phyloP scores from a whole-genome alignment of 768 basidiomycete species.

The Calvatia gigantea region DNA sequence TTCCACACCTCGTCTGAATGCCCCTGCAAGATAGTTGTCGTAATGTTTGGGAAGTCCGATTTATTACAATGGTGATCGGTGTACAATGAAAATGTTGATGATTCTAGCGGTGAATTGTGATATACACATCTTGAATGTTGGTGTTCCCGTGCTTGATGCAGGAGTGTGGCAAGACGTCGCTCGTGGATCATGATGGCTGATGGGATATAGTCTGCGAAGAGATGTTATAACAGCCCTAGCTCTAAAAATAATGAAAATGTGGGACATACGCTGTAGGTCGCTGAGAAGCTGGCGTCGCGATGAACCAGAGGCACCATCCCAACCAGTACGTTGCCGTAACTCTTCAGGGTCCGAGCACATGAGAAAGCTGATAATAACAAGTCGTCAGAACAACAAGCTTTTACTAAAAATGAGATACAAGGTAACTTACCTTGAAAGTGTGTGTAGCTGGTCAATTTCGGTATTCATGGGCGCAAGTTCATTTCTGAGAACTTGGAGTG shows the following conservation, averaged over 20 bases:
- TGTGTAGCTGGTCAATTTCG: slow-evolving; percentile 79
- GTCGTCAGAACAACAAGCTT: slow-evolving; percentile 14
- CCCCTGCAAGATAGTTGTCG: slow-evolving; percentile 79
- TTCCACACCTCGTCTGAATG: slow-evolving; percentile 97
- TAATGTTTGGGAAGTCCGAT: slow-evolving; percentile 78
- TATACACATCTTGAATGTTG: slow-evolving; percentile 84
- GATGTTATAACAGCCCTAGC: slow-evolving; percentile 7
- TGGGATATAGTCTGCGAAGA: slow-evolving; percentile 73
- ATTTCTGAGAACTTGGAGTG: slow-evolving; percentile 80
- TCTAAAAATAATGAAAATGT: neutral
- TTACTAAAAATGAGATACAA: slow-evolving; percentile 9
- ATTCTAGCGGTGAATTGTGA: slow-evolving; percentile 67
- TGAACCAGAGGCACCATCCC: slow-evolving; percentile 84
- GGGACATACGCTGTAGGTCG: slow-evolving; percentile 72
- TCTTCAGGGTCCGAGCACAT: slow-evolving; percentile 91
- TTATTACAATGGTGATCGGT: slow-evolving; percentile 82
- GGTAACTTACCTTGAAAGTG: slow-evolving; percentile 70
- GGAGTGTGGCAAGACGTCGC: slow-evolving; percentile 77
- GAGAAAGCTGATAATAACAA: slow-evolving; percentile 57
- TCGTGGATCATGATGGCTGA: slow-evolving; percentile 92
- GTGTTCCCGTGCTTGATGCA: slow-evolving; percentile 79
- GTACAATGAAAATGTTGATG: slow-evolving; percentile 74
- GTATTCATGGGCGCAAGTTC: slow-evolving; percentile 83
- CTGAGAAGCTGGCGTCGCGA: slow-evolving; percentile 77
- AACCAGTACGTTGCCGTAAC: slow-evolving; percentile 71